A percentile compares a stretch with the other conserved stretches of the same genome.
Evolutionary conservation across 495 filamentous ascomycete species (phyloP).

Genomic region (Tuber brumale): DNA sequence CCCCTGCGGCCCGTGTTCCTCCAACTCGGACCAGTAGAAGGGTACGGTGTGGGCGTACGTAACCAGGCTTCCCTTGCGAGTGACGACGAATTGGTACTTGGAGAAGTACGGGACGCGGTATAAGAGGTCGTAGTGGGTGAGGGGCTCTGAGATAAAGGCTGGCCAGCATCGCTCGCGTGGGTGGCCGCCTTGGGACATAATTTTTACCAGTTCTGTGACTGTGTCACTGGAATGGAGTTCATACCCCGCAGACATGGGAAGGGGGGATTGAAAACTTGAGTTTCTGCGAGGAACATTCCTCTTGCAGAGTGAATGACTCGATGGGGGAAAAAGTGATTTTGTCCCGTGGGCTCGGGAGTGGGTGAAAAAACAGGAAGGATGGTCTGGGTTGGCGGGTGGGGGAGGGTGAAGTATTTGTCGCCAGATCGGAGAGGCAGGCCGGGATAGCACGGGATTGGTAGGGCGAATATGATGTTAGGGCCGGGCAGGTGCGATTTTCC

Average conservation of each 20-base stretch:
- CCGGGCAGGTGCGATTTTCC: too few species aligned
- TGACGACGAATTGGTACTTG: background rate
- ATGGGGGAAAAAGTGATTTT: background rate
- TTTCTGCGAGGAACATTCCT: background rate
- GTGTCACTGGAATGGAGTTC: background rate
- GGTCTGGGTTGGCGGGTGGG: background rate
- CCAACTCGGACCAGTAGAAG: background rate
- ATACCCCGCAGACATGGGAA: background rate
- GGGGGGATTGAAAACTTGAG: background rate
- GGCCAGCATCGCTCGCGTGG: background rate
- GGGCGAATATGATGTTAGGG: background rate
- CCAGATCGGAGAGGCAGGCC: background rate
- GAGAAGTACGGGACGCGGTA: background rate
- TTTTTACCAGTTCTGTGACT: background rate
- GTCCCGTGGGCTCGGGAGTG: background rate
- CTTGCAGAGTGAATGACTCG: background rate
- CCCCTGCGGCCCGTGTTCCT: background rate
- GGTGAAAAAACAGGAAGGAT: background rate
- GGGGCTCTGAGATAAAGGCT: background rate
- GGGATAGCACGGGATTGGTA: background rate
- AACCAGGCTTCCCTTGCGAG: background rate
- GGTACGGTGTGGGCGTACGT: background rate
- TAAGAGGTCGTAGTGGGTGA: background rate
- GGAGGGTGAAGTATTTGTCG: background rate
- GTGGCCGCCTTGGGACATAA: background rate